These are phyloP conservation scores for Ogataea nonfermentans DNA, from an alignment of 805 yeast genomes.

Conservation along the genomic window DNA sequence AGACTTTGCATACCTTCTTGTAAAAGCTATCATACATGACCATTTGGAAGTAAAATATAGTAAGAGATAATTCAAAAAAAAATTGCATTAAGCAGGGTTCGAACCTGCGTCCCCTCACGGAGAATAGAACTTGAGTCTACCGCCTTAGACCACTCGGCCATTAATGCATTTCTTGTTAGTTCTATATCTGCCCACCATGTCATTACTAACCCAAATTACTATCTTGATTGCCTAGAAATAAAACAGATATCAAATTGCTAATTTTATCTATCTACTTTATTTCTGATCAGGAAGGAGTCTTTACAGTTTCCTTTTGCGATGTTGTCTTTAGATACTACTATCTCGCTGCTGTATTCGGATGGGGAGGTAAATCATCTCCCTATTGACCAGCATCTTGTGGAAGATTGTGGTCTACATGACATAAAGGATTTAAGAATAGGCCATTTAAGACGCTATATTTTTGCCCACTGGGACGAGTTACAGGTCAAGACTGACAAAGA, in stretches of 20 bases:
- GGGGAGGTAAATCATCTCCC: conserved; percentile 24
- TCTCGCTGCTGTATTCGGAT: conserved; percentile 24
- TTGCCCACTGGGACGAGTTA: conserved; percentile 25
- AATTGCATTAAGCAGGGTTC: conserved; percentile 32
- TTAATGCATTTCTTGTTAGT: conserved; percentile 24
- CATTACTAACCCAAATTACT: no score
- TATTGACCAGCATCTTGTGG: conserved; percentile 15
- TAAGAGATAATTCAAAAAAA: no score
- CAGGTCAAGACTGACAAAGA: conserved; percentile 1
- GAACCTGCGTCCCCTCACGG: conserved; percentile 34
- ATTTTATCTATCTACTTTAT: no score
- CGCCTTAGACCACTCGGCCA: conserved; percentile 35
- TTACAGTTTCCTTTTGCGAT: conserved; percentile 1
- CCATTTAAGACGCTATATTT: conserved; percentile 29
- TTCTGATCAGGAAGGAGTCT: no score
- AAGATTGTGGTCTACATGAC: conserved; percentile 12
- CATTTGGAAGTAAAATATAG: no score
- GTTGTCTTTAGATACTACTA: conserved; percentile 12
- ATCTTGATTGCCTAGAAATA: no score
- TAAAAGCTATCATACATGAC: no score
- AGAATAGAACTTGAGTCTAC: conserved; percentile 33
- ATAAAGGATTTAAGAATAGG: conserved; percentile 25
- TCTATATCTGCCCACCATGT: no score
- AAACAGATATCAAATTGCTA: no score
- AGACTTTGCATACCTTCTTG: conserved; percentile 1